Percentiles rank a stretch among this genome's conserved stretches.
phyloP scores from a whole-genome alignment of 1,284 basidiomycete genomes.

The Hemileia vastatrix region DNA sequence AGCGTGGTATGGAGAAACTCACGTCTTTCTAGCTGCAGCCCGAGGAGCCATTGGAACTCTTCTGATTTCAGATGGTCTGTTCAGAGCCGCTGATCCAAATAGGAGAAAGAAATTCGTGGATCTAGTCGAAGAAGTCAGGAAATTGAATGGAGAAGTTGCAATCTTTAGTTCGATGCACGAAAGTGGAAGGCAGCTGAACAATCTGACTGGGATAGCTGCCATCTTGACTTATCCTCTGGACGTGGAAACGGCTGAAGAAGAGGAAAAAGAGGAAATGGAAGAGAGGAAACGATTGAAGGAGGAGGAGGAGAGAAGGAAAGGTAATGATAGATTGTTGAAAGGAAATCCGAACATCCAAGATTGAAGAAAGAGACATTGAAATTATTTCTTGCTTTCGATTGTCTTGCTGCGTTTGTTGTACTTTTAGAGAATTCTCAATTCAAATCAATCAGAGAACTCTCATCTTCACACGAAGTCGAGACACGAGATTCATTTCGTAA shows the following conservation, averaged over 20 bases:
- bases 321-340: too few relatives aligned
- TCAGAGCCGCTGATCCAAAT: conserved; percentile 50
- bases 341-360: too few relatives aligned
- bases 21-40: conserved; percentile 81
- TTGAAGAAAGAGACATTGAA: too few relatives aligned
- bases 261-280: too few relatives aligned
- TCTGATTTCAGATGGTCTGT: conserved; percentile 88
- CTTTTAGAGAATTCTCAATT: too few relatives aligned
- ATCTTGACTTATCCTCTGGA: conserved; percentile 94
- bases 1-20: conserved; percentile 96
- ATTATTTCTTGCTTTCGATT: too few relatives aligned
- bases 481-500: too few relatives aligned
- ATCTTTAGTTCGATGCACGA: conserved; percentile 99
- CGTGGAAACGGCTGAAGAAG: conserved; percentile 61
- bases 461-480: too few relatives aligned
- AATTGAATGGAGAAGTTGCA: conserved; percentile 80
- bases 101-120: conserved; percentile 60
- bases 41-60: conserved; percentile 89
- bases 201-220: conserved; percentile 87
- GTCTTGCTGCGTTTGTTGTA: too few relatives aligned
- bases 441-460: too few relatives aligned
- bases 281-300: too few relatives aligned
- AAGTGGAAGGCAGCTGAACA: conserved; percentile 85
- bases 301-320: too few relatives aligned
- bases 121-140: conserved; percentile 78